Conservation (phyloP, 805 yeast species). For the Suhomyces faveliae region DNA sequence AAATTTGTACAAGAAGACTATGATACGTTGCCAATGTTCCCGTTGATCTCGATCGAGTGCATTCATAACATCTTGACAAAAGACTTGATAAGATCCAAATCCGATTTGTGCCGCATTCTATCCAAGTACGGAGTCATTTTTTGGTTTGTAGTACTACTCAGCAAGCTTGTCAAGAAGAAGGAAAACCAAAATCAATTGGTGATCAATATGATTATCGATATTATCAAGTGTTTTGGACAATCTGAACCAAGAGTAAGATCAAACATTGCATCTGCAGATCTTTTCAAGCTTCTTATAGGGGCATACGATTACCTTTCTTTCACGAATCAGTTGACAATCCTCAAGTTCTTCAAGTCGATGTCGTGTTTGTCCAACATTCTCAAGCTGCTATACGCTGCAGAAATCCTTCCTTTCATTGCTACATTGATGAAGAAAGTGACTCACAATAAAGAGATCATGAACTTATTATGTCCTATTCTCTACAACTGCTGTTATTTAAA, state of each 20-base stretch:
- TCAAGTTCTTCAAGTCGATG: conserved; percentile 46
- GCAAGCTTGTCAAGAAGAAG: conserved; percentile 25
- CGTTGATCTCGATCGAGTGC: conserved; percentile 37
- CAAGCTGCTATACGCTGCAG: conserved; percentile 34
- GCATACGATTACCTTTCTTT: conserved; percentile 31
- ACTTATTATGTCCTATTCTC: conserved; percentile 46
- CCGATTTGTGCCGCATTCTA: conserved; percentile 41
- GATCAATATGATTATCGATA: conserved; percentile 34
- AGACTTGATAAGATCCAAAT: conserved; percentile 38
- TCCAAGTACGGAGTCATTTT: conserved; percentile 43
- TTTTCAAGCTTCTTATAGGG: conserved; percentile 42
- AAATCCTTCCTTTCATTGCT: conserved; percentile 45
- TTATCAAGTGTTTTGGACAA: conserved; percentile 43
- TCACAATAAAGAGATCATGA: conserved; percentile 40
- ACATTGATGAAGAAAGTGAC: conserved; percentile 25
- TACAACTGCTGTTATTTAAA: conserved; percentile 54
- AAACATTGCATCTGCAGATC: conserved; percentile 36
- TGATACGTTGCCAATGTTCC: conserved; percentile 36
- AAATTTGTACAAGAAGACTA: conserved; percentile 48
- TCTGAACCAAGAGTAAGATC: conserved; percentile 46
- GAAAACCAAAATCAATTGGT: conserved; percentile 4
- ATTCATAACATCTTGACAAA: conserved; percentile 34
- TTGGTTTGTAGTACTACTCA: conserved; percentile 42
- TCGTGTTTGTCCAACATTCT: conserved; percentile 36
- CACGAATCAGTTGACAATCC: conserved; percentile 35